These are phyloP conservation scores for Martensiomyces pterosporus DNA, from an alignment of 192 early-diverging fungal species.

Conservation along the genomic window DNA sequence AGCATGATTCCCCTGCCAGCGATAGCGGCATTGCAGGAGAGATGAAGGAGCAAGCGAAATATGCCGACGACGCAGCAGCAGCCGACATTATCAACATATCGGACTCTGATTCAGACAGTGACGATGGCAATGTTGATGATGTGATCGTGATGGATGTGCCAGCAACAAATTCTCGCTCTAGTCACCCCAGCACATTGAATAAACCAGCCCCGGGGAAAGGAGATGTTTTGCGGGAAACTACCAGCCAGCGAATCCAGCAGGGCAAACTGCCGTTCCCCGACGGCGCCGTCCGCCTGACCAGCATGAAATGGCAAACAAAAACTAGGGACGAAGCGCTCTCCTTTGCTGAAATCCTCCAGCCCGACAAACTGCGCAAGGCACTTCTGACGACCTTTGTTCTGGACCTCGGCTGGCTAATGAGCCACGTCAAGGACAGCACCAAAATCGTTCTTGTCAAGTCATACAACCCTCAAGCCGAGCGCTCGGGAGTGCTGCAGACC, in stretches of 20 bases:
- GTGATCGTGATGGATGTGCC: neutral
- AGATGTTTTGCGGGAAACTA: neutral
- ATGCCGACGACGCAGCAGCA: neutral
- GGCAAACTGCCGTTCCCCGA: neutral
- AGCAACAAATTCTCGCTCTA: neutral
- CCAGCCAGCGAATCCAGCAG: neutral
- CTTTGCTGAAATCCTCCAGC: constrained; percentile 15
- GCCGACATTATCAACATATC: neutral
- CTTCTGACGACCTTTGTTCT: constrained; percentile 54
- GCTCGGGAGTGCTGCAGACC: constrained; percentile 18
- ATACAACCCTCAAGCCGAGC: constrained; percentile 11
- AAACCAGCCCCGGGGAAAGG: too few relatives aligned
- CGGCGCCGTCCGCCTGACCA: neutral
- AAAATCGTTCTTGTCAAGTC: constrained; percentile 34
- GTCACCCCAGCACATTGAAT: too few relatives aligned
- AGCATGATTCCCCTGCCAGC: too few relatives aligned
- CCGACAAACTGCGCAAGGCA: constrained; percentile 42
- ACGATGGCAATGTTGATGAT: neutral
- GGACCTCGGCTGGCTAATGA: constrained; percentile 50
- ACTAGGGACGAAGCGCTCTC: neutral
- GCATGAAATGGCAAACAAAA: neutral
- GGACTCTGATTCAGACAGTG: neutral
- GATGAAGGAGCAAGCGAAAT: too few relatives aligned
- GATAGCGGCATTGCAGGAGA: too few relatives aligned
- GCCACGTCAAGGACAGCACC: constrained; percentile 27